These are phyloP conservation scores for Yarrowia sp. DNA, from an alignment of 805 yeast genomes.

Conservation along the genomic window DNA sequence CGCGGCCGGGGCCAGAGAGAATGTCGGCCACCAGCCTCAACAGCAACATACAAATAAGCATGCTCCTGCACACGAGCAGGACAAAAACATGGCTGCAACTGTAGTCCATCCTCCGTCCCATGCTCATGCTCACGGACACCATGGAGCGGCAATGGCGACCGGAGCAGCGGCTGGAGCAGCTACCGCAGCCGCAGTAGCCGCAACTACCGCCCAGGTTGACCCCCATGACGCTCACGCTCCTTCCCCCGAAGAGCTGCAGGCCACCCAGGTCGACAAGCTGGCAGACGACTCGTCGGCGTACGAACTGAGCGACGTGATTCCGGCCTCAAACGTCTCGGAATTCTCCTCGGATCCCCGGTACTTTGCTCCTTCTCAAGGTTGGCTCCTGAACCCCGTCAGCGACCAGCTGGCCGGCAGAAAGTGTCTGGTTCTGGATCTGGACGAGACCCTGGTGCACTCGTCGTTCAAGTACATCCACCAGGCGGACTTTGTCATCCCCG, in stretches of 20 bases:
- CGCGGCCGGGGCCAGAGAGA: too few relatives aligned
- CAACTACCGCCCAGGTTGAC: background rate
- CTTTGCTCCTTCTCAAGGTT: slow-evolving; percentile 32
- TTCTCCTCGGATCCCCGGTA: slow-evolving; percentile 34
- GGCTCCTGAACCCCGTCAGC: slow-evolving; percentile 60
- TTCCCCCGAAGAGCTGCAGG: background rate
- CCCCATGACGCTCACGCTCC: slow-evolving; percentile 14
- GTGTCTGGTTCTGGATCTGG: slow-evolving; percentile 89
- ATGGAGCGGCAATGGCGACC: too few relatives aligned
- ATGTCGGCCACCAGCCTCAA: too few relatives aligned
- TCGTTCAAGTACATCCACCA: slow-evolving; percentile 89
- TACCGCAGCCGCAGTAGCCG: background rate
- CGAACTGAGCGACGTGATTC: slow-evolving; percentile 32
- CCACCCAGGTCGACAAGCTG: slow-evolving; percentile 18
- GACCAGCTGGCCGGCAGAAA: slow-evolving; percentile 66
- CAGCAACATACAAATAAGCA: too few relatives aligned
- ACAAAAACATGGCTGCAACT: too few relatives aligned
- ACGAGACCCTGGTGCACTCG: slow-evolving; percentile 95
- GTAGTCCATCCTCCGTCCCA: too few relatives aligned
- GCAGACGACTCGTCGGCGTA: slow-evolving; percentile 32
- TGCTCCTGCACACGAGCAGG: too few relatives aligned
- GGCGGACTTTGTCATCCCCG: slow-evolving; percentile 97
- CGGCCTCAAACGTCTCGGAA: slow-evolving; percentile 5
- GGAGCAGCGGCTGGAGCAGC: slow-evolving; percentile 10
- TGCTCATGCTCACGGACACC: too few relatives aligned